These are phyloP conservation scores for Nakazawaea wickerhamii DNA, from an alignment of 805 yeast species.

Conservation along the genomic window DNA sequence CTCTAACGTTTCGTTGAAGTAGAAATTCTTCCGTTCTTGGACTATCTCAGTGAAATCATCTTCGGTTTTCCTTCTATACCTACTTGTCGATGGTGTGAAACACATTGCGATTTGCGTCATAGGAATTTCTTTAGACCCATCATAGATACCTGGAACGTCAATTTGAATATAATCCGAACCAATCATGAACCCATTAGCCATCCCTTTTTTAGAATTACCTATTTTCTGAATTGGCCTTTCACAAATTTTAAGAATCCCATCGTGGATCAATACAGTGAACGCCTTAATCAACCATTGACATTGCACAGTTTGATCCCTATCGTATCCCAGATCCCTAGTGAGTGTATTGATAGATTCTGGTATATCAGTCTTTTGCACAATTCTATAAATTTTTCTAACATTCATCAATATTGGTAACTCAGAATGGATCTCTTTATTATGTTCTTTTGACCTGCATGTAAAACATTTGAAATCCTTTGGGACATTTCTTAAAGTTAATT, in stretches of 20 bases:
- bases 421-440: constrained; percentile 4
- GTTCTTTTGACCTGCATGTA: constrained; percentile 12
- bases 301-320: background rate
- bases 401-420: constrained; percentile 17
- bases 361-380: constrained; percentile 8
- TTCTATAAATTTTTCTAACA: constrained; percentile 18
- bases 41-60: background rate
- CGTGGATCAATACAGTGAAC: constrained; percentile 17
- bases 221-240: constrained; percentile 2
- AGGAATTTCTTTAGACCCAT: background rate
- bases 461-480: constrained; percentile 16
- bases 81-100: constrained; percentile 1
- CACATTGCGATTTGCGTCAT: background rate
- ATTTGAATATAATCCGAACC: constrained; percentile 4
- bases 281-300: constrained; percentile 13
- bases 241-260: constrained; percentile 16
- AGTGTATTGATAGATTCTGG: constrained; percentile 8
- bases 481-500: constrained; percentile 6
- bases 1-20: constrained; percentile 5
- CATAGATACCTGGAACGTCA: constrained; percentile 1
- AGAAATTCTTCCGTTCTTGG: constrained; percentile 5
- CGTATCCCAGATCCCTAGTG: constrained; percentile 11
- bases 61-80: background rate
- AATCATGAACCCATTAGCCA: constrained; percentile 1
- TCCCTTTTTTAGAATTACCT: background rate